Evolutionary conservation across 176 grass and related monocot genomes (phyloP), one percentile per base, ranked within the genome.

Genomic region (Leersia perrieri): DNA sequence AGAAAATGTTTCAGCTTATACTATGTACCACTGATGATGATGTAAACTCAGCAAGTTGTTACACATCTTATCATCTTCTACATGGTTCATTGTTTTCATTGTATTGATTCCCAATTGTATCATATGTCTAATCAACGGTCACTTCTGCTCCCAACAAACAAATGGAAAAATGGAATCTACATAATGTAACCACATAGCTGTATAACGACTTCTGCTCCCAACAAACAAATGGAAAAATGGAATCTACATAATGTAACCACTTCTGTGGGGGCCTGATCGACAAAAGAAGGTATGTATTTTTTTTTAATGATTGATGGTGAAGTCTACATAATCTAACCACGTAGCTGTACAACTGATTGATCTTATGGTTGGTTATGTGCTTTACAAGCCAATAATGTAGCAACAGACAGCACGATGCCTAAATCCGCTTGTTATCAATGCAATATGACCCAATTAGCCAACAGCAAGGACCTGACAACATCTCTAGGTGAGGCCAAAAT

Each of bases 381-480:
- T 70, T 80, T 45, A 38, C 32, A 70, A 81, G 38, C 20, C 35
- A 72, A 60, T 7, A 81, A 38, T 49, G 27, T 31, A 30, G 41
- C 44, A 42, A 72, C 40, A n/a, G 66, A 61, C 16, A 61, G 79
- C 66, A 70, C 11, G 3, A 68, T 30, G 29, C 16, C 33, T 42
- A 71, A 18, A 57, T 31, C 53, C 53, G 3, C 16, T 9, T 5
- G 14, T 14, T 39, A 33, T n/a, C 33, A 68, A 40, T 60, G 18
- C 26, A 30, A 45, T 80, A 68, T 57, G 53, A 60, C 16, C 66
- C 49, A 70, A 60, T 66, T 70, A 27, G 65, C 23, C 32, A 55
- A 60, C 32, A 10, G 35, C 9, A 4, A 58, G 65, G 16, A 33
- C 23, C 78, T 35, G n/a, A 51, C 23, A 38, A 68, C 38, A 25